Conservation (phyloP, 495 filamentous ascomycete genomes). For the Podospora didyma region DNA sequence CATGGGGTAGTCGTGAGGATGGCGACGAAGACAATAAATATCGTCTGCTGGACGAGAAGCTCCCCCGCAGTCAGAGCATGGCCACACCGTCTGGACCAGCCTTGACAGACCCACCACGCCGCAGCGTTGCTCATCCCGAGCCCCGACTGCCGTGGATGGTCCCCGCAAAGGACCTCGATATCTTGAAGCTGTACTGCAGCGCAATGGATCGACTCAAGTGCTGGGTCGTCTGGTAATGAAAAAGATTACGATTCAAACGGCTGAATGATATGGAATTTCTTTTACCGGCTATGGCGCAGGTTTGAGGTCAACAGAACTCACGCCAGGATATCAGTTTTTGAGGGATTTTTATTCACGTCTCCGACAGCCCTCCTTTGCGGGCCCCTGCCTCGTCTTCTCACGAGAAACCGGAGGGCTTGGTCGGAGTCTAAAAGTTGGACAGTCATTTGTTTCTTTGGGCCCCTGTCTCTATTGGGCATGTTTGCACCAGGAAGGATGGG, state of each 20-base stretch:
- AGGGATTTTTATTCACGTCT: slow-evolving; percentile 5
- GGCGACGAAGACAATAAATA: slow-evolving; percentile 59
- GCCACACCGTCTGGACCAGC: slow-evolving; percentile 37
- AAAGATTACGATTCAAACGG: slow-evolving; percentile 21
- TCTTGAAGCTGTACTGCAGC: neutral
- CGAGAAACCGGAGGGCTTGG: slow-evolving; percentile 1
- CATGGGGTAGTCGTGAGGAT: slow-evolving; percentile 66
- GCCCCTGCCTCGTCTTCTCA: slow-evolving; percentile 1
- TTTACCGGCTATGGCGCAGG: slow-evolving; percentile 4
- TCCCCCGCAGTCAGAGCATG: slow-evolving; percentile 44
- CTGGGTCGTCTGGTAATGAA: neutral
- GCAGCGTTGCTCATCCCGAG: slow-evolving; percentile 11
- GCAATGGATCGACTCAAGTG: neutral
- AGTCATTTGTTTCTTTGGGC: neutral
- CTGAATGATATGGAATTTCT: slow-evolving; percentile 16
- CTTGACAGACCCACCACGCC: slow-evolving; percentile 13
- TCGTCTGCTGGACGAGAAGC: slow-evolving; percentile 47
- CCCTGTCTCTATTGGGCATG: neutral
- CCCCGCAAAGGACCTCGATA: slow-evolving; percentile 2
- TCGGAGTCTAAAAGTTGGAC: slow-evolving; percentile 11
- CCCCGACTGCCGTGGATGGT: slow-evolving; percentile 8
- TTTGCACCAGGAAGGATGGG: too few relatives aligned
- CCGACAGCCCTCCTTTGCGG: neutral
- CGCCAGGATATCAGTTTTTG: slow-evolving; percentile 4
- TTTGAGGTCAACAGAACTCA: slow-evolving; percentile 24